Percentiles rank a stretch among this genome's conserved stretches.
phyloP scores from a whole-genome alignment of 2,329 filamentous ascomycete species.

The Colletotrichum caudatum region DNA sequence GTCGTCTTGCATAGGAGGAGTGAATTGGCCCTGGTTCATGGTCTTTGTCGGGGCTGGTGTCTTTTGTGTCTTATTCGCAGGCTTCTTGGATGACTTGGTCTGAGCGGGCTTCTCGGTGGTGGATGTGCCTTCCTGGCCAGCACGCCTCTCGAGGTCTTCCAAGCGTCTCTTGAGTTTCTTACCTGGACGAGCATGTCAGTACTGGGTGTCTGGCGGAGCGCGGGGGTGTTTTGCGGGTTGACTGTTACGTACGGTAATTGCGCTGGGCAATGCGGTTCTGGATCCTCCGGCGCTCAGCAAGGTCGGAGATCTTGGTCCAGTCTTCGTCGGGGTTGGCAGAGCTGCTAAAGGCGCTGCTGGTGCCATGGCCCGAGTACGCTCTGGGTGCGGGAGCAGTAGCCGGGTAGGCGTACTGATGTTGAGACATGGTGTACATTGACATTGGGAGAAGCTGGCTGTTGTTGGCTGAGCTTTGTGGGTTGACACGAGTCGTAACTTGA shows the following conservation, averaged over 20 bases:
- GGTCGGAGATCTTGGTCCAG: conserved; percentile 99
- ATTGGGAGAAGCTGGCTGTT: conserved; percentile 20
- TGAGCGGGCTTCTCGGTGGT: conserved; percentile 55
- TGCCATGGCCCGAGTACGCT: conserved; percentile 79
- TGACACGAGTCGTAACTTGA: not conserved
- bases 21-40: conserved; percentile 66
- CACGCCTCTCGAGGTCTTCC: conserved; percentile 85
- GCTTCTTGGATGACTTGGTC: conserved; percentile 57
- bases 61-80: conserved; percentile 49
- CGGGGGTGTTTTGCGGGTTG: conserved; percentile 43
- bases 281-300: conserved; percentile 92
- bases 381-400: conserved; percentile 62
- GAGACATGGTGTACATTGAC: conserved; percentile 59
- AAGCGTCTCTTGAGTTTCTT: conserved; percentile 93
- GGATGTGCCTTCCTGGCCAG: conserved; percentile 66
- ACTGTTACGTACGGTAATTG: conserved; percentile 83
- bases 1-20: conserved; percentile 73
- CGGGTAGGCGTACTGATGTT: conserved; percentile 57
- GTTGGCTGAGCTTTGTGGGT: not conserved
- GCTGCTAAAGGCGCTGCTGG: conserved; percentile 93
- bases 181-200: conserved; percentile 61
- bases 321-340: conserved; percentile 97
- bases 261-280: conserved; percentile 98
- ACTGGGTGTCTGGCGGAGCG: not conserved
- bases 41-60: conserved; percentile 53